Evolutionary conservation across 495 filamentous ascomycete genomes (phyloP).

Genomic region (Patellaria atrata): DNA sequence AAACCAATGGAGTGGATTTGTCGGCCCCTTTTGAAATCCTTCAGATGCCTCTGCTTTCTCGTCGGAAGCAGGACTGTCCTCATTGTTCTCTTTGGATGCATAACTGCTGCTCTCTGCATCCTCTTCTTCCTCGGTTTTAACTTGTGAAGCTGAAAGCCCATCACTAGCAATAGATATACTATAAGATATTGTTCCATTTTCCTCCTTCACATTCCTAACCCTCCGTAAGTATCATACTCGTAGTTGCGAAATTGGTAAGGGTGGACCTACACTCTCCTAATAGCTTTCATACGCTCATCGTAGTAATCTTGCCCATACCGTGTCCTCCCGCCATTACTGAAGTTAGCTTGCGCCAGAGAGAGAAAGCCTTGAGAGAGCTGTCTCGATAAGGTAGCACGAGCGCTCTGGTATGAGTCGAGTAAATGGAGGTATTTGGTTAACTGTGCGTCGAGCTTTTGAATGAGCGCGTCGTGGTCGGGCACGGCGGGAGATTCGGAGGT

Average conservation of each 20-base stretch:
- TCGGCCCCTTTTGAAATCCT: not conserved
- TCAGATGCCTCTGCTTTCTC: not conserved
- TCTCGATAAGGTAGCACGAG: conserved; percentile 39
- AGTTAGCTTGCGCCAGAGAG: conserved; percentile 34
- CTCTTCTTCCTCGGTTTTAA: too few species aligned
- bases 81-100: not conserved
- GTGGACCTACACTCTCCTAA: conserved; percentile 24
- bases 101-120: not conserved
- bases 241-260: too few species aligned
- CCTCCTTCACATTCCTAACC: too few species aligned
- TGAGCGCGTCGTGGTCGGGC: conserved; percentile 6
- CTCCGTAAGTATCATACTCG: too few species aligned
- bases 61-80: not conserved
- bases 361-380: conserved; percentile 38
- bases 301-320: conserved; percentile 33
- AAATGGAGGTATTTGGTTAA: conserved; percentile 55
- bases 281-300: conserved; percentile 31
- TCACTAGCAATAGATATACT: too few species aligned
- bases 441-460: conserved; percentile 40
- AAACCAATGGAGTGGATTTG: conserved; percentile 33
- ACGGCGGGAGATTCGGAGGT: too few species aligned
- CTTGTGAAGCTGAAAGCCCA: too few species aligned
- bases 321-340: conserved; percentile 17
- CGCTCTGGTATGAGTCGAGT: conserved; percentile 52
- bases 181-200: too few species aligned